Base-by-base conservation (phyloP, 306 rosid species). In the Dryas octopetala region DNA sequence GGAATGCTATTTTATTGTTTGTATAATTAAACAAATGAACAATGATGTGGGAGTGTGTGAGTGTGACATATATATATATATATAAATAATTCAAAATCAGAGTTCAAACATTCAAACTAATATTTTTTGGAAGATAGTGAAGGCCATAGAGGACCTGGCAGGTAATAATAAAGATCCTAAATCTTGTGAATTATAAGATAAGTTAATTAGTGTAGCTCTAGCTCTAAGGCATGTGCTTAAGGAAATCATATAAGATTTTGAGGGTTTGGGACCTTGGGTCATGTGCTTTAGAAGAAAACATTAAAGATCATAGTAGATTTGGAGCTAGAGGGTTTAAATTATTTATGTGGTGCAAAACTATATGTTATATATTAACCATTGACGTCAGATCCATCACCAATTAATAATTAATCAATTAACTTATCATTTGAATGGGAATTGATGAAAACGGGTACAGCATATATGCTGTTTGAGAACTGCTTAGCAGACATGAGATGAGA, bases 381-480 rank as follows among this genome's bases (percentile, higher is more conserved):
- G 2, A 32, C 38, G 38, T 32, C 38, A 32, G 38, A 32, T 32
- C n/a, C 11, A 19, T 57, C 32, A 17, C 11, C 28, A 61, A 23
- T 23, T 23, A 23, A 68, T 52, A 40, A 66, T 66, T 32, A 32
- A 32, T 32, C 38, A 32, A 32, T 68, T 23, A 57, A 76, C 58
- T 48, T 66, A 65, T 7, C 38, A 32, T 32, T 45, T 41, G 15
- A 76, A 1, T 41, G 15, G 65, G 26, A 44, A 71, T 9, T 49
- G 38, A 32, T 13, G 47, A 43, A 19, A 51, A 63, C 4, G 9
- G 48, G 19, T 12, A 14, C 50, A 52, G 75, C 57, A 61, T 32
- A 70, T 78, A 80, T 81, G 76, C 75, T 44, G 66, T 66, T 58
- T 59, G 66, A 63, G 66, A 80, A 67, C 52, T 59, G 62, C 58